Conservation (phyloP, 140 eudicot genomes). For the Artemisia princeps region DNA sequence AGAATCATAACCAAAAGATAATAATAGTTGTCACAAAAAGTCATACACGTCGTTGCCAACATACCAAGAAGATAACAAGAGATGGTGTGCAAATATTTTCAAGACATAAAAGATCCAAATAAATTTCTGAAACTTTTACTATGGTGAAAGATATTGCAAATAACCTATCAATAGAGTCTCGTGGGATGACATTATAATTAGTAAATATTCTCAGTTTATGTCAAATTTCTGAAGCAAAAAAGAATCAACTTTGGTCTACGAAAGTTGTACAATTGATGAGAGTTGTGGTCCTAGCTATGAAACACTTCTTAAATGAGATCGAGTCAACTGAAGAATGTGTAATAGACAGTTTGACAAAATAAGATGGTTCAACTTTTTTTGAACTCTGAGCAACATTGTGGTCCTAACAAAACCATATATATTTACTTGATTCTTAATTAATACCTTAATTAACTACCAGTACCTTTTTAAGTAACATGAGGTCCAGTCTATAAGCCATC, state of each 20-base stretch:
- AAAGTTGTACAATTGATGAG: constrained; percentile 23
- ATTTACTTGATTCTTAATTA: constrained; percentile 31
- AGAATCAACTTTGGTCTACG: constrained; percentile 30
- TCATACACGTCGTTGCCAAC: too few species aligned
- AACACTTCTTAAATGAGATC: constrained; percentile 28
- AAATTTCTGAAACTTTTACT: not conserved
- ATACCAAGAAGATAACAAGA: not conserved
- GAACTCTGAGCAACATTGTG: constrained; percentile 24
- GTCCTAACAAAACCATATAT: constrained; percentile 22
- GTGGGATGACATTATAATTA: constrained; percentile 12
- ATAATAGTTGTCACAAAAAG: too few species aligned
- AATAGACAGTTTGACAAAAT: constrained; percentile 27
- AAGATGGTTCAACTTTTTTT: constrained; percentile 24
- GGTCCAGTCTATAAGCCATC: constrained; percentile 32
- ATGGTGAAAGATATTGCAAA: not conserved
- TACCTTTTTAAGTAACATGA: constrained; percentile 18
- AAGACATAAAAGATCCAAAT: not conserved
- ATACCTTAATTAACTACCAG: constrained; percentile 24
- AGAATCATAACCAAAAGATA: too few species aligned
- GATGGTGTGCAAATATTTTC: constrained; percentile 5
- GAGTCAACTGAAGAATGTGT: constrained; percentile 33
- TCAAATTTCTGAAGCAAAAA: constrained; percentile 22
- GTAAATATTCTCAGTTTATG: constrained; percentile 15
- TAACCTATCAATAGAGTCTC: not conserved
- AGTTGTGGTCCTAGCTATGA: constrained; percentile 23